Evolutionary conservation across 2,329 filamentous ascomycete species (phyloP).

Genomic region (Phyllosticta citrichinensis): DNA sequence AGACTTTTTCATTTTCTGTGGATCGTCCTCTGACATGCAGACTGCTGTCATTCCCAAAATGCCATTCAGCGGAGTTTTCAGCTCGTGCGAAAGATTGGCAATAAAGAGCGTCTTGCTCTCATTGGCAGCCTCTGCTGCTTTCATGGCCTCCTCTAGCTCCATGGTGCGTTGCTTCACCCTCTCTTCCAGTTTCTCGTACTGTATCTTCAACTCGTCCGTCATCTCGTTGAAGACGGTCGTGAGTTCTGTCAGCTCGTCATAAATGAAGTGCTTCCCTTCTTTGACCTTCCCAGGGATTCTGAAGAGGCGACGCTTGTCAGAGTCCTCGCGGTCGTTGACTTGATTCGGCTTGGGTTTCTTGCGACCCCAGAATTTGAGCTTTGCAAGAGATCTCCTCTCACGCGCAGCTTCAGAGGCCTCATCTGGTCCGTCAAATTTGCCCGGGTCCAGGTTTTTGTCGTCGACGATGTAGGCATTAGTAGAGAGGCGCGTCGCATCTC

Average conservation of each 20-base stretch:
- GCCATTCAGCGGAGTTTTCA: slow-evolving; percentile 87
- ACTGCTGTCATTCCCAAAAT: slow-evolving; percentile 91
- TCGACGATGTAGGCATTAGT: slow-evolving; percentile 47
- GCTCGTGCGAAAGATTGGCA: slow-evolving; percentile 78
- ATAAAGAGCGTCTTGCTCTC: slow-evolving; percentile 97
- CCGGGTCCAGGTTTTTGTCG: slow-evolving; percentile 29
- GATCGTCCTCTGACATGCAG: slow-evolving; percentile 83
- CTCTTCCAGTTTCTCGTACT: slow-evolving; percentile 75
- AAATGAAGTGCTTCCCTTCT: slow-evolving; percentile 62
- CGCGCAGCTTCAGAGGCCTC: slow-evolving; percentile 34
- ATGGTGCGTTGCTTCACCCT: slow-evolving; percentile 73
- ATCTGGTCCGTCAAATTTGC: slow-evolving; percentile 37
- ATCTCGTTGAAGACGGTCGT: slow-evolving; percentile 86
- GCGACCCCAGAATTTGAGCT: slow-evolving; percentile 24
- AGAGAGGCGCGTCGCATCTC: slow-evolving; percentile 61
- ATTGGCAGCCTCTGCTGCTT: slow-evolving; percentile 87
- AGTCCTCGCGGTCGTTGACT: slow-evolving; percentile 27
- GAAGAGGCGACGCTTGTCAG: slow-evolving; percentile 46
- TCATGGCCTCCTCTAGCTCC: slow-evolving; percentile 81
- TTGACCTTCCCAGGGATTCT: slow-evolving; percentile 78
- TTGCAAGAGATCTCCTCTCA: slow-evolving; percentile 36
- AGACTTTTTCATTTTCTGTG: slow-evolving; percentile 67
- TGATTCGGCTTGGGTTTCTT: slow-evolving; percentile 27
- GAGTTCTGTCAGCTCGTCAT: slow-evolving; percentile 76
- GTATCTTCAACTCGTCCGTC: slow-evolving; percentile 79